Base-by-base conservation (phyloP, 192 early-diverging fungal species). In the Chytriomyces sp. region DNA sequence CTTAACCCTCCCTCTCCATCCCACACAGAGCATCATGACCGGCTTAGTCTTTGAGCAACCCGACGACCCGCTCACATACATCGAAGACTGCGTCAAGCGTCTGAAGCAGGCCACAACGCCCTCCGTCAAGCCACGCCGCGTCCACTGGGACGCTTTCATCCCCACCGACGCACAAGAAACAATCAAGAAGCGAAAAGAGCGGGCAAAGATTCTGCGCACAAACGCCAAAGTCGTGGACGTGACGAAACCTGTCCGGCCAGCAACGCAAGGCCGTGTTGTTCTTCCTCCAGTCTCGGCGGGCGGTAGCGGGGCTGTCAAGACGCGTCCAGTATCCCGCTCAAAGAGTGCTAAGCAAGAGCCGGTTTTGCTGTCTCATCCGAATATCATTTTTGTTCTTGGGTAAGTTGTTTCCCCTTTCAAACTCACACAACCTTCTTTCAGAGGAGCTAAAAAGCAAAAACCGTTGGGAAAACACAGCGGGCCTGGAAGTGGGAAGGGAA, bases 401-500 rank as follows among this genome's bases (percentile, higher is more conserved):
- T 69, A 71, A 63, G 45, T 57, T 35, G 35, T 35, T 35, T 35
- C 18, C 23, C 18, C 57, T 60, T 60, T 5, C 1, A n/a, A 1
- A 43, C 35, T 64, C 16, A 43, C 16, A 11, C 11, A 13, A 23
- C 4, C 4, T 23, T 64, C 24, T 13, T 64, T 64, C 24, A 64
- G 13, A 1, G 18, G 64, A 1, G 64, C 18, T 28, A 64, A 13
- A 2, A 11, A 11, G 28, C 44, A 10, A 5, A 45, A 20, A 47
- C 35, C 13, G 4, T 26, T 94, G 13, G 86, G 35, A 35, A 35
- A 11, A 57, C 2, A 57, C 93, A 18, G 93, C 35, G 83, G 81
- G 7, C 81, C 81, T 20, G 81, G 81, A 44, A 48, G 65, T 9
- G 96, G 96, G 69, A 97, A 97, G 79, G 97, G 97, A 48, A 99